These are phyloP conservation scores for Penicillium sp. DNA, from an alignment of 2,329 filamentous ascomycete species.

Conservation along the genomic window DNA sequence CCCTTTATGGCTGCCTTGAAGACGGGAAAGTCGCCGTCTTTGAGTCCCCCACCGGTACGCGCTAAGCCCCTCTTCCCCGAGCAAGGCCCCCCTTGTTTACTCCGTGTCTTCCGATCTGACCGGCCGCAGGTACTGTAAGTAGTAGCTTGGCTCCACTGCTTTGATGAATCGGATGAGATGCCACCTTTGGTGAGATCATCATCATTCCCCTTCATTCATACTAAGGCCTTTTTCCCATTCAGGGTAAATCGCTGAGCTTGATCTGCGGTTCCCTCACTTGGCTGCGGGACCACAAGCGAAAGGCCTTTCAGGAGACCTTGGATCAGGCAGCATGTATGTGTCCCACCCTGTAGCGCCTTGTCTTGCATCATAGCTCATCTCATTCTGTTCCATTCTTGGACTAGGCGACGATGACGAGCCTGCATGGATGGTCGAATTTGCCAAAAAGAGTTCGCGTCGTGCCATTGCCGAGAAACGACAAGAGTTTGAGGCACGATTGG, in stretches of 20 bases:
- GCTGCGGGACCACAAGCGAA: constrained; percentile 81
- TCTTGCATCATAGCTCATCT: not conserved
- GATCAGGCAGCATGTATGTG: constrained; percentile 51
- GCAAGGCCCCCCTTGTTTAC: constrained; percentile 1
- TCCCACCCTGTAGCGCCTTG: constrained; percentile 24
- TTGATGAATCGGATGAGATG: constrained; percentile 1
- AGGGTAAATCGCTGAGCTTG: constrained; percentile 89
- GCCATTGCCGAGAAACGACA: constrained; percentile 70
- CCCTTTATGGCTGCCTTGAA: constrained; percentile 79
- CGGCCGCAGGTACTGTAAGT: constrained; percentile 50
- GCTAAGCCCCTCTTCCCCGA: constrained; percentile 36
- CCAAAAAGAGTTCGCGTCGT: constrained; percentile 70
- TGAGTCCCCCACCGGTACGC: constrained; percentile 84
- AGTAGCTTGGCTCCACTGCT: constrained; percentile 34
- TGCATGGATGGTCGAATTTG: constrained; percentile 82
- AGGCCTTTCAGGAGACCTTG: constrained; percentile 61
- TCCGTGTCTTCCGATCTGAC: constrained; percentile 25
- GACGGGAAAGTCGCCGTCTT: constrained; percentile 83
- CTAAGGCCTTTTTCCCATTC: constrained; percentile 8
- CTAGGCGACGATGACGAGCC: constrained; percentile 73
- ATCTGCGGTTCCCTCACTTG: constrained; percentile 90
- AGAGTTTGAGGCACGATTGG: constrained; percentile 75
- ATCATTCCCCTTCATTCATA: not conserved
- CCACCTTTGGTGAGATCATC: not conserved
- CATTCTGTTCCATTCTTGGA: constrained; percentile 4